A percentile compares a stretch with the other conserved stretches of the same genome.
These are phyloP conservation scores for Mycena capillaripes DNA, from an alignment of 768 basidiomycete species.

Conservation along the genomic window DNA sequence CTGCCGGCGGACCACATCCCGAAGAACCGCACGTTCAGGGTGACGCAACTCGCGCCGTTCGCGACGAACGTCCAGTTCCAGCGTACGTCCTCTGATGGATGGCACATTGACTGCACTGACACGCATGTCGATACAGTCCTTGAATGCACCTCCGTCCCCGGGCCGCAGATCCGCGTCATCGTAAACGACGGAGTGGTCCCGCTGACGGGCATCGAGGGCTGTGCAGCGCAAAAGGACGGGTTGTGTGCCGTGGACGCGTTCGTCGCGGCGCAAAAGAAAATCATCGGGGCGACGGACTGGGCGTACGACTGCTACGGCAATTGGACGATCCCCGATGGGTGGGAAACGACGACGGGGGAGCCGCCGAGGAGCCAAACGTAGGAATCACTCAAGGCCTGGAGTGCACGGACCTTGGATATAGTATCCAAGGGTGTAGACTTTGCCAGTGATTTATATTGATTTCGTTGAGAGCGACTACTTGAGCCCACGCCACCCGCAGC, in stretches of 20 bases:
- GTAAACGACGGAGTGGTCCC: slow-evolving; percentile 92
- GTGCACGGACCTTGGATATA: too few relatives aligned
- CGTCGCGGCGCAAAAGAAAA: slow-evolving; percentile 70
- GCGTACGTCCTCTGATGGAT: slow-evolving; percentile 54
- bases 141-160: slow-evolving; percentile 64
- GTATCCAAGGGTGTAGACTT: too few relatives aligned
- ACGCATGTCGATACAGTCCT: slow-evolving; percentile 61
- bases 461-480: too few relatives aligned
- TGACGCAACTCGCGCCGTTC: slow-evolving; percentile 87
- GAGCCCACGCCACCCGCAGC: too few relatives aligned
- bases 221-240: slow-evolving; percentile 79
- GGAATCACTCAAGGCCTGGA: too few relatives aligned
- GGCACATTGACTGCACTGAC: too few relatives aligned
- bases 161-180: slow-evolving; percentile 82
- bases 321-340: slow-evolving; percentile 82
- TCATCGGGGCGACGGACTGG: slow-evolving; percentile 81
- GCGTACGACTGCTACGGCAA: slow-evolving; percentile 80
- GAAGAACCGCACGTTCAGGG: slow-evolving; percentile 73
- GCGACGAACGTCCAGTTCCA: slow-evolving; percentile 93
- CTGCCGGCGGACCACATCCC: slow-evolving; percentile 83
- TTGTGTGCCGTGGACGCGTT: slow-evolving; percentile 84
- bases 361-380: slow-evolving; percentile 52
- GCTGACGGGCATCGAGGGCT: slow-evolving; percentile 82
- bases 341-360: slow-evolving; percentile 84
- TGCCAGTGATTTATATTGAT: too few relatives aligned